Conservation (phyloP, 164 flowering plant genomes). For the Cinnamomum chago region DNA sequence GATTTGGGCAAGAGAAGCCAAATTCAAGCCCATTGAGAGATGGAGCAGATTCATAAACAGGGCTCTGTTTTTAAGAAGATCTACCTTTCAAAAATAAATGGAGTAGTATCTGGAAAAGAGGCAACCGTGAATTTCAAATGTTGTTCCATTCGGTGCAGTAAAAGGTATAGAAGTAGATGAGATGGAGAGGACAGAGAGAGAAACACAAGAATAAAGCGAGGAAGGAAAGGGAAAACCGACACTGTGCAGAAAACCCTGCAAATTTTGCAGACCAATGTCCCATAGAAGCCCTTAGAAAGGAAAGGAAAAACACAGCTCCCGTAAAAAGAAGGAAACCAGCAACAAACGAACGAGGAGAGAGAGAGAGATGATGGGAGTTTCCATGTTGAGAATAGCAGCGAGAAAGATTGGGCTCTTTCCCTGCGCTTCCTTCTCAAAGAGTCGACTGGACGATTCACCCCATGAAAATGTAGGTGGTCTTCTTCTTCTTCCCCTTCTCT, state of each 20-base stretch:
- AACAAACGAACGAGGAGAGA: not conserved
- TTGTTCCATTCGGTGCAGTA: too few relatives aligned
- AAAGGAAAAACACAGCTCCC: not conserved
- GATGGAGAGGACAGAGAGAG: not conserved
- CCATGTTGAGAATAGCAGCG: conserved; percentile 21
- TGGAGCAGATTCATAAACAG: too few relatives aligned
- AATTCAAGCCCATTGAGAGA: too few relatives aligned
- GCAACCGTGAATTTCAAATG: too few relatives aligned
- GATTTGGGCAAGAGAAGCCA: too few relatives aligned
- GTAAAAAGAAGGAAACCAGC: not conserved
- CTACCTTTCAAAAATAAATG: too few relatives aligned
- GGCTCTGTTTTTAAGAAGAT: too few relatives aligned
- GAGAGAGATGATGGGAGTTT: conserved; percentile 15
- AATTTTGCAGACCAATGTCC: not conserved
- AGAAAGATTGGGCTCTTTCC: conserved; percentile 22
- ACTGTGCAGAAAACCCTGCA: conserved; percentile 1
- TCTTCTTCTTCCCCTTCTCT: not conserved
- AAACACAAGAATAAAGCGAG: not conserved
- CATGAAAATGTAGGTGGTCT: conserved; percentile 14
- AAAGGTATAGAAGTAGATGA: not conserved
- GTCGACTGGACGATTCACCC: conserved; percentile 12
- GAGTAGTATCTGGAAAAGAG: too few relatives aligned
- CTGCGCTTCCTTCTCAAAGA: conserved; percentile 20
- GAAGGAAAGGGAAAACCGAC: not conserved
- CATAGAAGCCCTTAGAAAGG: not conserved